These are phyloP conservation scores for Ilex paraguariensis DNA, from an alignment of 305 asterid species.

Conservation along the genomic window DNA sequence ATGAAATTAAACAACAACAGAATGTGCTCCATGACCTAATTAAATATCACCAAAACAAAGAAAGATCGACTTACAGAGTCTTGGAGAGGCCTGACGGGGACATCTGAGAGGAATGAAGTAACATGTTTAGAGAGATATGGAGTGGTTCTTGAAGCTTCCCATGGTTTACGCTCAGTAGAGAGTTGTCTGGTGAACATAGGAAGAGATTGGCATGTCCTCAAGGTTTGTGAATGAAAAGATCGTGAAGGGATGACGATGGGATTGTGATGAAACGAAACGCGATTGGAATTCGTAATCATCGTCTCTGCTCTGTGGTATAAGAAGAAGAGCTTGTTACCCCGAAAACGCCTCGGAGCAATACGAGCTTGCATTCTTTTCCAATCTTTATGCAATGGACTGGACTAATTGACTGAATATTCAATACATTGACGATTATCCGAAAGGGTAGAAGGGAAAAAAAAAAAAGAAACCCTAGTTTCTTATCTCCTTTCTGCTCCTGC, in stretches of 20 bases:
- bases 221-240: constrained; percentile 5
- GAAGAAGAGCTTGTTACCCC: constrained; percentile 18
- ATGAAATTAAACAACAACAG: background rate
- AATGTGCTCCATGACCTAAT: background rate
- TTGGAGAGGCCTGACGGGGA: constrained; percentile 47
- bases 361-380: too few species aligned
- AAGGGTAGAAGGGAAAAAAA: too few species aligned
- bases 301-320: constrained; percentile 3
- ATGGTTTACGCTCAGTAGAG: constrained; percentile 26
- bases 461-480: too few species aligned
- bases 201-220: constrained; percentile 4
- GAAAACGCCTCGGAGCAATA: constrained; percentile 7
- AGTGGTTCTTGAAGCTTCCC: constrained; percentile 43
- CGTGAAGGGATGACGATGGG: background rate
- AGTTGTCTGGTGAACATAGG: constrained; percentile 30
- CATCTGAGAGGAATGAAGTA: constrained; percentile 64
- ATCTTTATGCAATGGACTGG: too few species aligned
- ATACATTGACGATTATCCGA: too few species aligned
- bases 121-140: constrained; percentile 30
- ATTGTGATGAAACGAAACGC: background rate
- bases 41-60: background rate
- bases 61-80: constrained; percentile 34
- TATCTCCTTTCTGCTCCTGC: too few species aligned
- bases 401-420: too few species aligned
- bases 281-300: constrained; percentile 6